phyloP scores from a whole-genome alignment of 768 basidiomycete genomes.

The Fomitopsis serialis region DNA sequence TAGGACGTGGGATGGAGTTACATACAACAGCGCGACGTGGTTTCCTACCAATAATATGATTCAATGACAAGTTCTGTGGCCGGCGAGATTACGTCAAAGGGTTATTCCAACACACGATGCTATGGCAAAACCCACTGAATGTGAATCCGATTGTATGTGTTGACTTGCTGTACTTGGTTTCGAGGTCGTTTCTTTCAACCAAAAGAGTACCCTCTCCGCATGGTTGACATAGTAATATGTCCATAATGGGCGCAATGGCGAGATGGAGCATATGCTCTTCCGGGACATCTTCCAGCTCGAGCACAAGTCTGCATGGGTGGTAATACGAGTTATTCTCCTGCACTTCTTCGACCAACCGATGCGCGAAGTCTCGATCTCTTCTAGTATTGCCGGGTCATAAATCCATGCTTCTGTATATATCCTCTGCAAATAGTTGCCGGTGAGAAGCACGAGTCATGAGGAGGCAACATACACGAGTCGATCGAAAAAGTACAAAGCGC shows the following conservation, averaged over 20 bases:
- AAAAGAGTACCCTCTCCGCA: slow-evolving; percentile 41
- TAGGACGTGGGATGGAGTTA: not conserved
- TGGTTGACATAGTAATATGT: slow-evolving; percentile 54
- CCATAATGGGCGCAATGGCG: slow-evolving; percentile 4
- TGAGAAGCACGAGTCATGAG: too few species aligned
- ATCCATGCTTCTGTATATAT: slow-evolving; percentile 54
- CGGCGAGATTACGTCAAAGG: not conserved
- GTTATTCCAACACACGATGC: not conserved
- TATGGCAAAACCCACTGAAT: slow-evolving; percentile 9
- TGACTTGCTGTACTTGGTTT: slow-evolving; percentile 20
- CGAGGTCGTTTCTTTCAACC: slow-evolving; percentile 38
- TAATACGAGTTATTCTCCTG: slow-evolving; percentile 21
- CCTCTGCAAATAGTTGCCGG: slow-evolving; percentile 31
- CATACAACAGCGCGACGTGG: not conserved
- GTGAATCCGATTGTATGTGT: slow-evolving; percentile 2
- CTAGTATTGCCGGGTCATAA: slow-evolving; percentile 28
- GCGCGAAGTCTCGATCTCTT: slow-evolving; percentile 32
- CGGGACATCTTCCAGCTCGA: slow-evolving; percentile 31
- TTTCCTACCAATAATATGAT: slow-evolving; percentile 20
- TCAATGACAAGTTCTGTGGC: slow-evolving; percentile 16
- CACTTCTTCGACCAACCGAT: slow-evolving; percentile 14
- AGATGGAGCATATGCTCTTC: not conserved
- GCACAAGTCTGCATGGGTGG: slow-evolving; percentile 37
- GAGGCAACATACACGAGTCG: slow-evolving; percentile 31
- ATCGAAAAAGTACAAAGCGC: slow-evolving; percentile 54